A percentile compares a stretch with the other conserved stretches of the same genome.
phyloP scores from a whole-genome alignment of 805 yeast genomes.

The Isabelozyma gotoi region DNA sequence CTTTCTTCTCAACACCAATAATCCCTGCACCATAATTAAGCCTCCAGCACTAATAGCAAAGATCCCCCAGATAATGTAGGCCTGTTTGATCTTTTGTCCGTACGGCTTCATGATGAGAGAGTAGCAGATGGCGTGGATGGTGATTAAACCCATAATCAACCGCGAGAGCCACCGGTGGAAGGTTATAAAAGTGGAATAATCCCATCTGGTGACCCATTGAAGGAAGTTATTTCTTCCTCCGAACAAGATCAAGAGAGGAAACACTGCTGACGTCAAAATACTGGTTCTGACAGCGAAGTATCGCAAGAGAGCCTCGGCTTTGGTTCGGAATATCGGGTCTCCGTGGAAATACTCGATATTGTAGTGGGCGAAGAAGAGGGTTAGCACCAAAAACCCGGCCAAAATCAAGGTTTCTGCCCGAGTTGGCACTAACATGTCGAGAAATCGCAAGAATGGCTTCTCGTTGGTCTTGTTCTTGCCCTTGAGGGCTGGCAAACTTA shows the following conservation, averaged over 20 bases:
- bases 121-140: conserved; percentile 25
- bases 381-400: conserved; percentile 27
- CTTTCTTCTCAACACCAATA: conserved; percentile 43
- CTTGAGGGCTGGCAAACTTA: conserved; percentile 41
- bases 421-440: conserved; percentile 40
- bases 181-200: conserved; percentile 27
- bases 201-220: conserved; percentile 40
- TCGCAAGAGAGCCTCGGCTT: conserved; percentile 34
- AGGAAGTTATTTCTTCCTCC: conserved; percentile 38
- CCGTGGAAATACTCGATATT: conserved; percentile 23
- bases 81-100: conserved; percentile 1
- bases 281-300: conserved; percentile 42
- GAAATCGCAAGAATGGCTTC: conserved; percentile 14
- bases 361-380: conserved; percentile 21
- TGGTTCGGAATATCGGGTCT: conserved; percentile 36
- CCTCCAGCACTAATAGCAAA: conserved; percentile 34
- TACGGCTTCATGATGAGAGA: conserved; percentile 9
- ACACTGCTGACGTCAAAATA: conserved; percentile 23
- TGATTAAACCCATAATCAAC: conserved; percentile 17
- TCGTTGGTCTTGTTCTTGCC: conserved; percentile 28
- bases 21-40: conserved; percentile 44
- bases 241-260: conserved; percentile 33
- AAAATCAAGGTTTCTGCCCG: conserved; percentile 36
- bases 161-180: conserved; percentile 31
- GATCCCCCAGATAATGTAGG: conserved; percentile 26